Base-by-base conservation (phyloP, 768 basidiomycete genomes). In the Serendipita sp. region DNA sequence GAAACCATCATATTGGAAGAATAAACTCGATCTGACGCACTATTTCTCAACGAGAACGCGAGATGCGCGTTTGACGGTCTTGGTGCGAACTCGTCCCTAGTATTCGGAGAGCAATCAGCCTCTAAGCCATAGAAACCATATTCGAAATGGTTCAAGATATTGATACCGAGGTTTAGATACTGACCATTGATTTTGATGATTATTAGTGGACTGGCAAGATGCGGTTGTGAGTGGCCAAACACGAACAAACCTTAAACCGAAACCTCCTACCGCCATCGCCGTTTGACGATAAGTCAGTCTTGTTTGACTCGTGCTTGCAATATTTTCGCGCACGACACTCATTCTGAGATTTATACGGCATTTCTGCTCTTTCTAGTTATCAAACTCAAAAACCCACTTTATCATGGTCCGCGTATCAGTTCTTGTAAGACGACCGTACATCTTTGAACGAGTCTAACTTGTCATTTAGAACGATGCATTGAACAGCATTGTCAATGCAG, bases 401-500 rank as follows among this genome's bases (percentile, higher is more conserved):
- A 46, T 53, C 77, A 92, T 92, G 89, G 89, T 92, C 74, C 89
- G 89, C 78, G 80, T 91, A 64, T 90, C 89, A 69, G 90, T 92
- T 72, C 79, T 92, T 68, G 81, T 81, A 69, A 70, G 81, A 76
- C 8, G 8, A 8, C n/a, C n/a, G 1, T n/a, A n/a, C 48, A n/a
- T 51, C 48, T 51, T 8, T 51, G 48, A 18, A 32, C 30, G n/a
- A 51, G n/a, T 51, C 18, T 51, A 5, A 63, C 3, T 32, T 18
- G 54, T 47, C 32, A 30, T 47, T 67, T 65, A 56, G 62, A 66
- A 38, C 53, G 35, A 15, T 46, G 32, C n/a, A 15, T 65, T 88
- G 84, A 97, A 95, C 85, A 95, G 90, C 84, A 96, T 97, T 70
- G 92, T 96, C 86, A 99, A 99, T 70, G 96, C 96, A 73, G 96